phyloP scores from a whole-genome alignment of 331 rosid genomes.

The Cydonia oblonga region DNA sequence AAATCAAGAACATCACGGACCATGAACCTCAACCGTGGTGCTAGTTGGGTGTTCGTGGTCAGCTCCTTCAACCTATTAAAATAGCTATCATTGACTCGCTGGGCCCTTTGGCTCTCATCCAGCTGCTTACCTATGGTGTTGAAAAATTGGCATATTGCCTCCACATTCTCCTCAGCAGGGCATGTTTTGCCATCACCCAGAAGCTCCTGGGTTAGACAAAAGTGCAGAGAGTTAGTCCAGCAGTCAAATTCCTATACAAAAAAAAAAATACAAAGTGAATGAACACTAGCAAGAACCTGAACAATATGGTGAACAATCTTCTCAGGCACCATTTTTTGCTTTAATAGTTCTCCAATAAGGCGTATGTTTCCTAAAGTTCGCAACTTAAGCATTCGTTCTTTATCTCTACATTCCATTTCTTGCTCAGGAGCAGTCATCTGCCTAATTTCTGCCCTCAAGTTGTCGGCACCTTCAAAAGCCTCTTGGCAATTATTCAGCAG shows the following conservation, averaged over 20 bases:
- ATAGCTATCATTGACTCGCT: slow-evolving; percentile 71
- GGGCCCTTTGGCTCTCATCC: slow-evolving; percentile 62
- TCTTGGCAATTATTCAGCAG: slow-evolving; percentile 90
- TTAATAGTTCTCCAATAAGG: slow-evolving; percentile 91
- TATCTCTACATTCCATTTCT: slow-evolving; percentile 71
- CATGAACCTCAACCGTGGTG: slow-evolving; percentile 76
- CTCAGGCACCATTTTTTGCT: slow-evolving; percentile 97
- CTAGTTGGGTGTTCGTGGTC: slow-evolving; percentile 57
- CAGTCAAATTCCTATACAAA: neutral
- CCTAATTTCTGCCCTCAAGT: slow-evolving; percentile 68
- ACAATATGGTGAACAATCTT: slow-evolving; percentile 96
- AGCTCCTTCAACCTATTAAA: slow-evolving; percentile 66
- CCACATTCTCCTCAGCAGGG: slow-evolving; percentile 97
- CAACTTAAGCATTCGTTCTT: slow-evolving; percentile 64
- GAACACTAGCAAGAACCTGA: slow-evolving; percentile 47
- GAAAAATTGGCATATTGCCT: slow-evolving; percentile 92
- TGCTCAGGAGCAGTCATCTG: slow-evolving; percentile 86
- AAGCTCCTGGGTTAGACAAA: slow-evolving; percentile 54
- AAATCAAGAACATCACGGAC: slow-evolving; percentile 68
- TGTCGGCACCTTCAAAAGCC: slow-evolving; percentile 88
- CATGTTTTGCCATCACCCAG: slow-evolving; percentile 68
- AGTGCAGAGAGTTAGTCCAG: neutral
- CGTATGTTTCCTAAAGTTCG: slow-evolving; percentile 93
- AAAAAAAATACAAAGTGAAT: neutral
- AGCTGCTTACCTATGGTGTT: slow-evolving; percentile 97